Base-by-base conservation (phyloP, 1,139 yeast genomes). In the Geotrichum restrictum region DNA sequence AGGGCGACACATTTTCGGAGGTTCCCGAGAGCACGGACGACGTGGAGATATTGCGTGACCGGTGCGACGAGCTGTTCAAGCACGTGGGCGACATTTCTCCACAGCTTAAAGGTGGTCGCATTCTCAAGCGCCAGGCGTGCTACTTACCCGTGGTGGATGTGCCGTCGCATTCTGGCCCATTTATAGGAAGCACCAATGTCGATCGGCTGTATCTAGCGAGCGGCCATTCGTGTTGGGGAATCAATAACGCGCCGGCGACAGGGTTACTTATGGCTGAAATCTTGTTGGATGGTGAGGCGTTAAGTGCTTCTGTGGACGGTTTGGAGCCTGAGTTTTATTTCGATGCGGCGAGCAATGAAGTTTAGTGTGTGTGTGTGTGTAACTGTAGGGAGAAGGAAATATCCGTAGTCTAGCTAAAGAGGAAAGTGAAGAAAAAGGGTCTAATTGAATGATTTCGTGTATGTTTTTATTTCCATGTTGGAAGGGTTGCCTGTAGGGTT, bases 151-250 rank as follows among this genome's bases (percentile, higher is more conserved):
- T 93, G 2, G 78, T 91, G 51, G 96, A 91, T 65, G 91, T 88
- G 4, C 95, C 97, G 1, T 84, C 94, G 2, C 82, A 89, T 49
- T 82, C 94, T 3, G 98, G 98, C 3, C 98, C 98, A 0, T 75
- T 93, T 54, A 83, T 93, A 59, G 98, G 98, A 45, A 91, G 87
- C 63, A 91, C 98, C 0, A 88, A 89, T 64, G 93, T 88, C 18
- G 81, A 79, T 27, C 84, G 84, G 59, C 72, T 93, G 58, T 87
- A 74, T 62, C 71, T 93, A 55, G 96, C 97, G 2, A 81, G 94
- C 19, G 98, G 98, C 1, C 98, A 93, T 69, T 85, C 96, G 18
- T 93, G 98, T 71, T 93, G 98, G 98, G 98, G 98, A 22, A 93
- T 93, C 58, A 93, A 93, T 70, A 91, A 93, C 69, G 97, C 97